Conservation (phyloP, 495 filamentous ascomycete genomes). For the Trichodelitschia bisporula region DNA sequence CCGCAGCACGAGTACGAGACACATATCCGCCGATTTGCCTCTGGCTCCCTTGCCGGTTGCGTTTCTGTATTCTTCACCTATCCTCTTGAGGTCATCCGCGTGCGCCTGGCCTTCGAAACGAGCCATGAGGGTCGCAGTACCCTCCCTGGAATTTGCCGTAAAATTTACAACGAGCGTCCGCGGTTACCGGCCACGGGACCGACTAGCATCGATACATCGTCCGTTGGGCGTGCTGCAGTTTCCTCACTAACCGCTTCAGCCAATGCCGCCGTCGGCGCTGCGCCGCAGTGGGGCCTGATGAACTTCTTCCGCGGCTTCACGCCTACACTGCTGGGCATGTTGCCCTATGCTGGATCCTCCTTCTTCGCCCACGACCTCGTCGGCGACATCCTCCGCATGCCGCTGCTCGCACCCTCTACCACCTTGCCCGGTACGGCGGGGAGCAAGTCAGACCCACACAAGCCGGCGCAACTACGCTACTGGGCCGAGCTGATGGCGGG, state of each 20-base stretch:
- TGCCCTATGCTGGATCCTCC: slow-evolving; percentile 92
- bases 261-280: slow-evolving; percentile 17
- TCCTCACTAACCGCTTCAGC: slow-evolving; percentile 17
- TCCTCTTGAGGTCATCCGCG: slow-evolving; percentile 73
- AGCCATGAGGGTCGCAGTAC: slow-evolving; percentile 38
- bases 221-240: slow-evolving; percentile 13
- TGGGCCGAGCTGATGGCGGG: slow-evolving; percentile 76
- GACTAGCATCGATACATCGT: slow-evolving; percentile 3
- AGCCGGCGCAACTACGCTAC: slow-evolving; percentile 34
- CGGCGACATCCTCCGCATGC: slow-evolving; percentile 53
- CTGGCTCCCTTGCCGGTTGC: slow-evolving; percentile 61
- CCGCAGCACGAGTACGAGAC: slow-evolving; percentile 49
- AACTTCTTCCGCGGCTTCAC: slow-evolving; percentile 95
- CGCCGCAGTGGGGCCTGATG: slow-evolving; percentile 39
- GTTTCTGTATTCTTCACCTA: slow-evolving; percentile 90
- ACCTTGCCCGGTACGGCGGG: slow-evolving; percentile 23
- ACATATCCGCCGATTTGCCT: slow-evolving; percentile 45
- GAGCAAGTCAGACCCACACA: slow-evolving; percentile 13
- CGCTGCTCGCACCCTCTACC: slow-evolving; percentile 39
- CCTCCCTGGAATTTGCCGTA: slow-evolving; percentile 43
- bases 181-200: slow-evolving; percentile 10
- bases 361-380: slow-evolving; percentile 85
- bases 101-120: slow-evolving; percentile 86
- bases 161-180: slow-evolving; percentile 58
- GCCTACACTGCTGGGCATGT: slow-evolving; percentile 74